Conservation (phyloP, 2,329 filamentous ascomycete species). For the Graphium sp. region DNA sequence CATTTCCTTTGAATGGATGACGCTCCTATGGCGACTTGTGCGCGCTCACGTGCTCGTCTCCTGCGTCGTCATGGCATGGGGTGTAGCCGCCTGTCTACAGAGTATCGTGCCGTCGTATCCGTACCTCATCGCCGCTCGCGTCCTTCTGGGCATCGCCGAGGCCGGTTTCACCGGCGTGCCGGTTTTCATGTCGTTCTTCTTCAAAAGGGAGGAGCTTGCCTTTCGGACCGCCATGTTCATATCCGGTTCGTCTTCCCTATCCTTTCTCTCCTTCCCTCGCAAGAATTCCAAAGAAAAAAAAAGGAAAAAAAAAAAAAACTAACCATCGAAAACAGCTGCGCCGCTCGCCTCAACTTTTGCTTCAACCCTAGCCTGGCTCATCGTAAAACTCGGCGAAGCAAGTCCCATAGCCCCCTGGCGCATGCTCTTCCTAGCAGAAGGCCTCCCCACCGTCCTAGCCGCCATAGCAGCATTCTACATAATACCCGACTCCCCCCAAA, state of each 20-base stretch:
- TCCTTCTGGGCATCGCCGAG: slow-evolving; percentile 44
- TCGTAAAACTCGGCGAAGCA: slow-evolving; percentile 48
- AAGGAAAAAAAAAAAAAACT: too few relatives aligned
- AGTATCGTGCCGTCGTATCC: slow-evolving; percentile 46
- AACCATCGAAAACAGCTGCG: slow-evolving; percentile 57
- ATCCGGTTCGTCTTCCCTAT: slow-evolving; percentile 29
- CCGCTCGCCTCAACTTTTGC: slow-evolving; percentile 68
- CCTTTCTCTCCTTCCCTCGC: slow-evolving; percentile 1
- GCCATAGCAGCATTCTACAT: slow-evolving; percentile 57
- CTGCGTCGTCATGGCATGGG: slow-evolving; percentile 60
- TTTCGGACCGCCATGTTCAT: slow-evolving; percentile 77
- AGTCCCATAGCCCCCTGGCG: slow-evolving; percentile 68
- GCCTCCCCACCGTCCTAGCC: slow-evolving; percentile 65
- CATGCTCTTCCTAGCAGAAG: slow-evolving; percentile 70
- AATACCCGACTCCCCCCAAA: slow-evolving; percentile 60
- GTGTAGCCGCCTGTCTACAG: slow-evolving; percentile 61
- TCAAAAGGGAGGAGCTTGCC: slow-evolving; percentile 55
- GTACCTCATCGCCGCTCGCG: slow-evolving; percentile 35
- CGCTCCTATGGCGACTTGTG: slow-evolving; percentile 40
- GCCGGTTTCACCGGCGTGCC: slow-evolving; percentile 49
- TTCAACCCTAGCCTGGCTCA: slow-evolving; percentile 62
- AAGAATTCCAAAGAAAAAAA: too few relatives aligned
- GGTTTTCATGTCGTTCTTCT: slow-evolving; percentile 49
- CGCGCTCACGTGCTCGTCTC: slow-evolving; percentile 44
- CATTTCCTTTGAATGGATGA: slow-evolving; percentile 49